These are phyloP conservation scores for Geranium incanum DNA, from an alignment of 441 rosid genomes.

Conservation along the genomic window DNA sequence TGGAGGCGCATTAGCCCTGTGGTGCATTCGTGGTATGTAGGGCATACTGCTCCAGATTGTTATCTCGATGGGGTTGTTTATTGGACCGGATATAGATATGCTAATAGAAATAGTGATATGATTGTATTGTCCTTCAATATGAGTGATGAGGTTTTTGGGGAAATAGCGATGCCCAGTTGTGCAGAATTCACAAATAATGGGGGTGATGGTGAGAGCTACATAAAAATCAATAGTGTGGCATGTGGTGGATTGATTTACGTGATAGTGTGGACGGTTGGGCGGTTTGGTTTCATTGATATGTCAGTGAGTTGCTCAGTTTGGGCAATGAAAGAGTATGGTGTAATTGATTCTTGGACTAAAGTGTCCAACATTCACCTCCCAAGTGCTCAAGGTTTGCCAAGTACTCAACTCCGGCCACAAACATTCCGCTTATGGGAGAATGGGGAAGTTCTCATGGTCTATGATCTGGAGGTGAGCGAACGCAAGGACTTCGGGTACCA, in stretches of 20 bases:
- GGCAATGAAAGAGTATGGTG: too few relatives aligned
- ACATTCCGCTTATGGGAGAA: neutral
- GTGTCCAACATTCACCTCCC: too few relatives aligned
- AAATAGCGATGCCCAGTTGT: neutral
- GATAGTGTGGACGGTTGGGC: too few relatives aligned
- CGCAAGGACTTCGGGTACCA: neutral
- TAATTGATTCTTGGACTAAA: too few relatives aligned
- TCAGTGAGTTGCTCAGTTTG: too few relatives aligned
- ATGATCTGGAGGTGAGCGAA: neutral
- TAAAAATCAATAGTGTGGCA: neutral
- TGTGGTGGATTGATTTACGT: neutral
- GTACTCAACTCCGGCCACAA: neutral
- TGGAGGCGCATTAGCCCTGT: neutral
- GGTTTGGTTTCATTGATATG: too few relatives aligned
- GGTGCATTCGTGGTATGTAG: neutral
- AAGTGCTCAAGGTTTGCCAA: too few relatives aligned
- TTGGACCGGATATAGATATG: neutral
- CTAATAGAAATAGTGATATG: too few relatives aligned
- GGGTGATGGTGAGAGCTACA: neutral
- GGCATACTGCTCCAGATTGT: neutral
- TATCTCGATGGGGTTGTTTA: neutral
- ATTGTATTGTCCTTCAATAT: too few relatives aligned
- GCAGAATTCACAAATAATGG: neutral
- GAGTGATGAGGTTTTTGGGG: too few relatives aligned
- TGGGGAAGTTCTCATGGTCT: neutral